Conservation (phyloP, 2,329 filamentous ascomycete genomes). For the Claviceps africana region DNA sequence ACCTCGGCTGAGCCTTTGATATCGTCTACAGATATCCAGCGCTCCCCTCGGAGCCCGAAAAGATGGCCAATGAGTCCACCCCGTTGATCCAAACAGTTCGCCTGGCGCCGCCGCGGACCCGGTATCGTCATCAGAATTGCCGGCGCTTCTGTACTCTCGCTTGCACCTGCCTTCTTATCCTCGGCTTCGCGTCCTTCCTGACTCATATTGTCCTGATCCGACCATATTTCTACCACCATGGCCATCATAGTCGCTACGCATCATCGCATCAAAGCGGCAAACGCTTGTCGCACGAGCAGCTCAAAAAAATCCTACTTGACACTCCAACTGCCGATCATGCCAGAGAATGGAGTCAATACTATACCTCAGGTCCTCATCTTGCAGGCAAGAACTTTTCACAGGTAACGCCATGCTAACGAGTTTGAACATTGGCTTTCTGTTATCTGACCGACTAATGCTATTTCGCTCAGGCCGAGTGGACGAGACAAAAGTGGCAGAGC, state of each 20-base stretch:
- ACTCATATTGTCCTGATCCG: conserved; percentile 30
- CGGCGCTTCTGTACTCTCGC: conserved; percentile 54
- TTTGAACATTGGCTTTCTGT: background rate
- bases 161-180: conserved; percentile 38
- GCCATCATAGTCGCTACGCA: conserved; percentile 16
- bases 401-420: conserved; percentile 16
- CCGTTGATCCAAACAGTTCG: conserved; percentile 53
- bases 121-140: conserved; percentile 45
- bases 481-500: conserved; percentile 55
- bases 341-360: conserved; percentile 64
- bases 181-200: conserved; percentile 35
- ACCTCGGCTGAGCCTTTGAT: background rate
- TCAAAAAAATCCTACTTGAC: conserved; percentile 42
- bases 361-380: conserved; percentile 61
- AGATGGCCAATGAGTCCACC: conserved; percentile 40
- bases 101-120: conserved; percentile 35
- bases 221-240: conserved; percentile 21
- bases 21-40: conserved; percentile 5
- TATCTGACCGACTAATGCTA: conserved; percentile 4
- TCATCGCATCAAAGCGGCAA: conserved; percentile 14
- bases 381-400: conserved; percentile 67
- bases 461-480: conserved; percentile 49
- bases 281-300: conserved; percentile 29
- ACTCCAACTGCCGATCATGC: conserved; percentile 43
- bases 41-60: conserved; percentile 11